A percentile compares a stretch with the other conserved stretches of the same genome.
These are phyloP conservation scores for Pyrus betulifolia DNA, from an alignment of 306 rosid genomes.

Conservation along the genomic window DNA sequence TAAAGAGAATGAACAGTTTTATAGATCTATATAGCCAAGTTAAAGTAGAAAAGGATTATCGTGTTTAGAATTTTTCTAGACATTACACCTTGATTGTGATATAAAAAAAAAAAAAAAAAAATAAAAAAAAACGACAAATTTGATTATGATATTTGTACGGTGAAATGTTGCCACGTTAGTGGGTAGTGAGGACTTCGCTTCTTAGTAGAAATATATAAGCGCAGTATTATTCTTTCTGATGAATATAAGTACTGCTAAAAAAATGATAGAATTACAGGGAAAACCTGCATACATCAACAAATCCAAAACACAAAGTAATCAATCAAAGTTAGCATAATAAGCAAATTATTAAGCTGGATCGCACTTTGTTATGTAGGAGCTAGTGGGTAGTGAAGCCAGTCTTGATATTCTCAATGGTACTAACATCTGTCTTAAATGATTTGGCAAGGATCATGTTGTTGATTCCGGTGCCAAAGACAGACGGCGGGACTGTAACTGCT, in stretches of 20 bases:
- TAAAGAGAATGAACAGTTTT: too few species aligned
- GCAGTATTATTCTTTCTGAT: background rate
- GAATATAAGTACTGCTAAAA: background rate
- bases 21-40: background rate
- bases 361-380: background rate
- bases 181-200: too few species aligned
- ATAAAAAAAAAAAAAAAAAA: too few species aligned
- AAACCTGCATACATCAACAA: background rate
- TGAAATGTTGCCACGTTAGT: background rate
- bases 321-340: background rate
- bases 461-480: constrained; percentile 18
- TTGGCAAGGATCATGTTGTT: constrained; percentile 20
- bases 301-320: background rate
- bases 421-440: constrained; percentile 24
- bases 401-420: constrained; percentile 16
- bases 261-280: background rate
- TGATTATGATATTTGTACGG: background rate
- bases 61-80: background rate
- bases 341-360: background rate
- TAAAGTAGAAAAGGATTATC: background rate
- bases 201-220: background rate
- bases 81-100: background rate
- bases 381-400: background rate
- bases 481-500: constrained; percentile 9
- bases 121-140: background rate